Evolutionary conservation across 805 yeast species (phyloP).

Genomic region (Metschnikowia picachoensis): DNA sequence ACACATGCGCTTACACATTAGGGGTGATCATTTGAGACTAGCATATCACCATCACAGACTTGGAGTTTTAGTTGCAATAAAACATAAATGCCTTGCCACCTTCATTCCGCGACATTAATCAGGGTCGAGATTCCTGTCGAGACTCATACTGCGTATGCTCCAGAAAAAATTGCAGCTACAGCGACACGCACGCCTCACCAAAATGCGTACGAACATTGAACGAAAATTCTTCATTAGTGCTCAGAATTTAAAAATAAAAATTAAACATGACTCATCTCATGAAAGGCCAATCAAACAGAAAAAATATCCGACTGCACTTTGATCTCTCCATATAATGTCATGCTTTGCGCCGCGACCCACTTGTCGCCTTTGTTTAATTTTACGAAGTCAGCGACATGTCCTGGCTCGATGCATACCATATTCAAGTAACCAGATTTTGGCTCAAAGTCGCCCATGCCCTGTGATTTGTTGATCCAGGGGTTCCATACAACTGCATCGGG

Average conservation of each 20-base stretch:
- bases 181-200: too few species aligned
- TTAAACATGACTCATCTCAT: too few species aligned
- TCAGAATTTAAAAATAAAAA: not conserved
- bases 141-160: too few species aligned
- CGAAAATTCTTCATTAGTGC: too few species aligned
- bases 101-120: too few species aligned
- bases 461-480: conserved; percentile 88
- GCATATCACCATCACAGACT: too few species aligned
- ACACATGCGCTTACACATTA: not conserved
- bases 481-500: conserved; percentile 90
- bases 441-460: conserved; percentile 79
- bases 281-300: conserved; percentile 1
- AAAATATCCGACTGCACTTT: conserved; percentile 52
- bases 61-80: too few species aligned
- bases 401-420: conserved; percentile 96
- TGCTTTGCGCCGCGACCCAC: conserved; percentile 70
- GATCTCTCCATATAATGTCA: conserved; percentile 56
- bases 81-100: too few species aligned
- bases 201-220: too few species aligned
- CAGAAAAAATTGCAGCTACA: too few species aligned
- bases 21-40: not conserved
- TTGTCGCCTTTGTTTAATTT: conserved; percentile 62
- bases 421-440: conserved; percentile 80
- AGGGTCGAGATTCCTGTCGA: too few species aligned
- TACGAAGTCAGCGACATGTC: conserved; percentile 70